Base-by-base conservation (phyloP, 2,329 filamentous ascomycete species). In the Phialophora verrucosa region DNA sequence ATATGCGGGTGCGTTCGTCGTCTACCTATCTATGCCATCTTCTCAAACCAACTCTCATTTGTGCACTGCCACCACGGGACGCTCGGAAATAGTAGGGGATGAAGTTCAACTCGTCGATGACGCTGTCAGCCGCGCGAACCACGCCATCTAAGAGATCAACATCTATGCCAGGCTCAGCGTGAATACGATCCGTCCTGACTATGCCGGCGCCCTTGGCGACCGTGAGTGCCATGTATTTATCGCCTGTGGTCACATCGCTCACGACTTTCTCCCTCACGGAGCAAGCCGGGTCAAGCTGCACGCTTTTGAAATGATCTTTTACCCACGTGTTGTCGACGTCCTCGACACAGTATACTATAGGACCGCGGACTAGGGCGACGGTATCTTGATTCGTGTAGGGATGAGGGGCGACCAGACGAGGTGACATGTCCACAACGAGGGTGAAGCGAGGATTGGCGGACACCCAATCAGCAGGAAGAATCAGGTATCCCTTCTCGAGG, bases 301-400 rank as follows among this genome's bases (percentile, higher is more conserved):
- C 35, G 65, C 63, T 77, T 70, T 82, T 85, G 77, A 87, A 87
- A 73, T 88, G 85, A 69, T 86, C 80, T 1, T 77, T 71, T 59
- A 84, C 85, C 83, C 84, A 87, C 0, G 75, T 42, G 64, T 88
- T 87, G 70, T 88, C 86, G 6, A 79, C 71, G 63, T 88, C 86
- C 71, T 89, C 87, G 3, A 84, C 80, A 65, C 86, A 89, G 74
- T 88, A 89, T 4, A 88, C 77, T 5, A 89, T 72, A 0, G 86
- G 87, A 0, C 87, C 87, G 3, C 86, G 80, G 1, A 82, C 84
- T 6, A 88, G 74, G 1, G 83, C 80, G 44, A 87, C 69, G 1
- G 83, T 85, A n/a, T 81, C 75, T 70, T 87, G 84, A 69, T 83
- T 83, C 0, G 85, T 84, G 69, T 84, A 83, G 0, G 85, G 85